Base-by-base conservation (phyloP, 2,329 filamentous ascomycete species). In the Magnaporthiopsis rhizophila region DNA sequence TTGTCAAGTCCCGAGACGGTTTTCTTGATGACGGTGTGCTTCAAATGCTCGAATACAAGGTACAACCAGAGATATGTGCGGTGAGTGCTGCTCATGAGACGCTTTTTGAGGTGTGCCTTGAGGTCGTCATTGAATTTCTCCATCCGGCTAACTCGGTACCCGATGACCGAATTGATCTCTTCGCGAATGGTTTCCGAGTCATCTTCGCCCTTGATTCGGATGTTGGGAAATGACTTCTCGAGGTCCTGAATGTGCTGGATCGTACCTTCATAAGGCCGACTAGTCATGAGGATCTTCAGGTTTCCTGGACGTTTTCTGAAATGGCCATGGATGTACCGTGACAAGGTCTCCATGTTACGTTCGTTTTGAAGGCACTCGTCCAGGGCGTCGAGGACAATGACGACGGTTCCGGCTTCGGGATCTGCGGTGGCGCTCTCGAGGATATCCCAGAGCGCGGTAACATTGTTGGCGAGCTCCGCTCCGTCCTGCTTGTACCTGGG, bases 11-110 rank as follows among this genome's bases (percentile, higher is more conserved):
- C 64, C 62, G 58, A 64, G 28, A 36, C 53, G n/a, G 66, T 64
- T 13, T 58, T 65, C 57, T 69, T 66, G 60, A n/a, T n/a, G n/a
- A 9, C 13, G 36, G 36, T 38, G 36, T 15, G 36, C n/a, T 63
- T 30, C 6, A 66, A n/a, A 56, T 59, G 28, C n/a, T 66, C 62
- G 9, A 77, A 74, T 1, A 77, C 68, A 63, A 78, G 70, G 56
- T 74, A 69, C 4, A 76, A 67, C 76, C 73, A 78, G 21, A 78
- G 74, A 62, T 77, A 78, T 0, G 74, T 78, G 13, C 74, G 73
- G 56, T 77, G 68, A 0, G 66, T 36, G 32, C 64, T 64, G 9
- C 62, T 58, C 26, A 66, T 64, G 58, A 74, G 61, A 15, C 53
- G 65, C 64, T 67, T 18, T 62, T 65, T 58, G 0, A 76, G 60